Percentiles rank a stretch among this genome's conserved stretches.
phyloP scores from a whole-genome alignment of 768 basidiomycete genomes.

The Podaxis pistillaris region DNA sequence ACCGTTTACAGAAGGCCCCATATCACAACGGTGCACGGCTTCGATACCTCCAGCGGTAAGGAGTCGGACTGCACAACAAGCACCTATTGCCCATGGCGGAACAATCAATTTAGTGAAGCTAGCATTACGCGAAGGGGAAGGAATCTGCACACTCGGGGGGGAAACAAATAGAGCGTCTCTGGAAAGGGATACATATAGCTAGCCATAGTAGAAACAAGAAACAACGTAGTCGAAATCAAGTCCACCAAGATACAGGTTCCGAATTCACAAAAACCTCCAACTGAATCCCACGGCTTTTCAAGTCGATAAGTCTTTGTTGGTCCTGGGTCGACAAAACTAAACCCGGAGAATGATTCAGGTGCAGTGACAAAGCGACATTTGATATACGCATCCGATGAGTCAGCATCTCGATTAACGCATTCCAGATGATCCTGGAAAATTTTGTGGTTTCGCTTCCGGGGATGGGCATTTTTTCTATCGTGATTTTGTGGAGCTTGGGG shows the following conservation, averaged over 20 bases:
- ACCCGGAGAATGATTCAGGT: not conserved
- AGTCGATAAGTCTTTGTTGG: not conserved
- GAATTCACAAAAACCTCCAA: not conserved
- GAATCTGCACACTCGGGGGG: too few relatives aligned
- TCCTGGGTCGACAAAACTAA: not conserved
- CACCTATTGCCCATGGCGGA: too few relatives aligned
- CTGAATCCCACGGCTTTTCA: not conserved
- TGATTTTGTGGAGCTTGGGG: not conserved
- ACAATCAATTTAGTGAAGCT: too few relatives aligned
- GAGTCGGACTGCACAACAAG: too few relatives aligned
- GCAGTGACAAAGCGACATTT: not conserved
- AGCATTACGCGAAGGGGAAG: too few relatives aligned
- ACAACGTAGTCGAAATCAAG: not conserved
- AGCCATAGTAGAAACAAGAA: not conserved
- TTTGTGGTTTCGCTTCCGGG: not conserved
- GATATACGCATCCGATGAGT: not conserved
- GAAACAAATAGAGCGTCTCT: too few relatives aligned
- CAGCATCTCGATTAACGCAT: not conserved
- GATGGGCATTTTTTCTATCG: not conserved
- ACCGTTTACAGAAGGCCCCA: too few relatives aligned
- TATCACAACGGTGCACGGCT: too few relatives aligned
- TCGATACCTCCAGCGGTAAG: too few relatives aligned
- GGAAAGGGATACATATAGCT: not conserved
- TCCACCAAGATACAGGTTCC: not conserved
- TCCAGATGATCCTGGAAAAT: not conserved